A percentile compares a stretch with the other conserved stretches of the same genome.
phyloP scores from a whole-genome alignment of 768 basidiomycete genomes.

The Boletus pseudopeckii region DNA sequence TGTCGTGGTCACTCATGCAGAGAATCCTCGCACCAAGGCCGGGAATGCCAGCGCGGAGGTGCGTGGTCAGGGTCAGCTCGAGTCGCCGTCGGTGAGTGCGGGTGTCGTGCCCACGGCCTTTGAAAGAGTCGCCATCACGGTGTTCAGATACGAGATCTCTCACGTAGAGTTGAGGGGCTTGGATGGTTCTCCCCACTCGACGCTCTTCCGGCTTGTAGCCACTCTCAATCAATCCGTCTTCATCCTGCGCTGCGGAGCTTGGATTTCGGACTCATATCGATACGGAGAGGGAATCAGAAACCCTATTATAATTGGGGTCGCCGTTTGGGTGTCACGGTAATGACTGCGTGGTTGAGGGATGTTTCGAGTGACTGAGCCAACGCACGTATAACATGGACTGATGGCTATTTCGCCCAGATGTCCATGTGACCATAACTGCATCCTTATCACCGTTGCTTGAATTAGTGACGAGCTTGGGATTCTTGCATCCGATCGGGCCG shows the following conservation, averaged over 20 bases:
- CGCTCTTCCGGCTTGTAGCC: too few relatives aligned
- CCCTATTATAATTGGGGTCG: background rate
- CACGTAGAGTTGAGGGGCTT: background rate
- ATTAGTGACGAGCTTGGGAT: background rate
- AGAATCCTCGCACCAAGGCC: too few relatives aligned
- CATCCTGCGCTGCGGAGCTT: background rate
- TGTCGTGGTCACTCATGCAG: background rate
- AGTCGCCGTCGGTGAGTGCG: background rate
- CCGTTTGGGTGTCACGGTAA: background rate
- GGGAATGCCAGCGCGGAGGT: background rate
- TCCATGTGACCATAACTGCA: conserved; percentile 1
- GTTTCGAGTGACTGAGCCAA: conserved; percentile 9
- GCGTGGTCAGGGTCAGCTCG: background rate
- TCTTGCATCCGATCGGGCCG: background rate
- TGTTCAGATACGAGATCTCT: background rate
- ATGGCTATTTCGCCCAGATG: background rate
- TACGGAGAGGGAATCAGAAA: background rate
- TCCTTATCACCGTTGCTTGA: background rate
- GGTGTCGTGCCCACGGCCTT: background rate
- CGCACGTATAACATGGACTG: background rate
- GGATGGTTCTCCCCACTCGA: background rate
- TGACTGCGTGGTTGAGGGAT: background rate
- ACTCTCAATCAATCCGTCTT: background rate
- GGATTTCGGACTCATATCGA: background rate
- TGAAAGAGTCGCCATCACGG: background rate